Evolutionary conservation across 805 yeast species (phyloP), one percentile per base, ranked within the genome.

Genomic region (Teunomyces kruisii): DNA sequence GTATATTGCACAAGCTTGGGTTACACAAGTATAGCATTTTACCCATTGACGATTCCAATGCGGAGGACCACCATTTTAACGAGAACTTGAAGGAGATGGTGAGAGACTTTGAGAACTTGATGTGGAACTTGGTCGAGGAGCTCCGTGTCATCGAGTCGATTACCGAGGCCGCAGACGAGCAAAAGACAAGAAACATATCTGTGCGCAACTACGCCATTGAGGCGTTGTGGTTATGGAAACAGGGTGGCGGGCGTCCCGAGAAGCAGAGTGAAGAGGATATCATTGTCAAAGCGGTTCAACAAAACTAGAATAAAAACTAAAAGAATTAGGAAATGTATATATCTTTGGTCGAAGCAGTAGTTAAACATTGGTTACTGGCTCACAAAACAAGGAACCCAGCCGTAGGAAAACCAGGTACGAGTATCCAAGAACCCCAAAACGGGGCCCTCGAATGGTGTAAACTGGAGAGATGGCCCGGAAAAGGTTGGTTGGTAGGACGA

Each of bases 191-290:
- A 13, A 88, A 86, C 61, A 48, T 91, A 26, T 84, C 91, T 29
- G 90, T 90, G 1, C 72, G 87, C 54, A 86, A 79, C 53, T 88
- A 89, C 61, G 96, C 97, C 1, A 74, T 86, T 26, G 97, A 91
- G 53, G 96, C 97, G 0, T 72, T 91, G 29, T 91, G 96, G 96
- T 66, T 91, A 43, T 88, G 96, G 94, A 83, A 76, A 53, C 65
- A 75, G 53, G 80, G 77, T 1, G 78, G 79, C 0, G 81, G 78
- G 47, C 59, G 55, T 47, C 54, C 64, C 49, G 51, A 50, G 33
- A 41, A 40, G 37, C 51, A 49, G 39, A 52, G 49, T 15, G 67
- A 62, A 43, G 67, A 60, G 35, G 67, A 67, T 6, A 48, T 53
- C 31, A 54, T 67, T 10, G 53, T 59, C 1, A 57, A 56, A 40